Evolutionary conservation across 2,329 filamentous ascomycete species (phyloP).

Genomic region (Thermothelomyces thermophilus): DNA sequence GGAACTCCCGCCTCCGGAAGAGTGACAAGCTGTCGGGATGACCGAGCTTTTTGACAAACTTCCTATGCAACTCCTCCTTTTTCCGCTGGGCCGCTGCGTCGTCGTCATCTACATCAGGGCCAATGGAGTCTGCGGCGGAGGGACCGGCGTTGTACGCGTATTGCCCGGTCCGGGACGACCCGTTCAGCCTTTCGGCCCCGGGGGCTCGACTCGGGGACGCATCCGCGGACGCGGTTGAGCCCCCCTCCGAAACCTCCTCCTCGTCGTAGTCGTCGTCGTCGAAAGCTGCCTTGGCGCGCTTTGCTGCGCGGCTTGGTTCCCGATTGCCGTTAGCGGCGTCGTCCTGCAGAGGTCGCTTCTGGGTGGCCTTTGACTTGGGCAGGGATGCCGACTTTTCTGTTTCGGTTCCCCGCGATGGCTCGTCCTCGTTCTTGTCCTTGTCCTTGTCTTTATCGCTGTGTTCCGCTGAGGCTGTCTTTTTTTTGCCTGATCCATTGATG

Average conservation of each 20-base stretch:
- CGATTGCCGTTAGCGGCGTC: constrained; percentile 40
- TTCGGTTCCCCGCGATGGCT: background rate
- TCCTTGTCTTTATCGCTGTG: background rate
- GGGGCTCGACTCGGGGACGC: constrained; percentile 23
- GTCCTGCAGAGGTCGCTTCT: constrained; percentile 48
- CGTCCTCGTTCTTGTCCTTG: background rate
- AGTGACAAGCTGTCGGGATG: constrained; percentile 72
- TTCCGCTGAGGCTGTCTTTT: constrained; percentile 16
- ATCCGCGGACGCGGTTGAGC: constrained; percentile 33
- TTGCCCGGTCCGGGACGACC: constrained; percentile 40
- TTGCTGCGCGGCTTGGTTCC: constrained; percentile 34
- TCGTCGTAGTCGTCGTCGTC: constrained; percentile 28
- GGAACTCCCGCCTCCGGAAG: constrained; percentile 54
- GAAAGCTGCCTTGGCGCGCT: constrained; percentile 37
- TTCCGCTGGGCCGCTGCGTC: constrained; percentile 46
- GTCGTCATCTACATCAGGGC: constrained; percentile 31
- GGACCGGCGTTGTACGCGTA: constrained; percentile 45
- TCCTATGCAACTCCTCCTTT: constrained; percentile 68
- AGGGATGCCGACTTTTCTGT: constrained; percentile 24
- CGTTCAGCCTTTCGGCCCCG: constrained; percentile 18
- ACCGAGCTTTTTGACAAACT: constrained; percentile 86
- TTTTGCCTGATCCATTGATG: constrained; percentile 34
- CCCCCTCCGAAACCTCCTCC: constrained; percentile 22
- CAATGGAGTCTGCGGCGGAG: constrained; percentile 34
- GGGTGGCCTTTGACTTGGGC: constrained; percentile 27